Percentiles rank a stretch among this genome's conserved stretches.
phyloP scores from a whole-genome alignment of 2,329 filamentous ascomycete species.

The Knufia petricola region DNA sequence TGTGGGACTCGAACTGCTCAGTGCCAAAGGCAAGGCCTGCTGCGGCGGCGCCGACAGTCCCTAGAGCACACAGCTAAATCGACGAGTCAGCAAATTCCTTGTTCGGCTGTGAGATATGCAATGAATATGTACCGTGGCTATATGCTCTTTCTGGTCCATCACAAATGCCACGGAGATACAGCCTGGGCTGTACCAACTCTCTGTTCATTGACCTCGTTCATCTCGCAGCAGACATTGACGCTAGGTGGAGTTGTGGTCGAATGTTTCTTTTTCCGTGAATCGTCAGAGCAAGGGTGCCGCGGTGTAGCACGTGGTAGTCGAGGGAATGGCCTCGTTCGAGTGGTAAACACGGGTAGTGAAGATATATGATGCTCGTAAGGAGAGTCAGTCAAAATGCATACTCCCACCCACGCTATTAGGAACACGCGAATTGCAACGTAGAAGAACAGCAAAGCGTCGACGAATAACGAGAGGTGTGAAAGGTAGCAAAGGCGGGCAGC shows the following conservation, averaged over 20 bases:
- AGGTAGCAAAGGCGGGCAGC: neutral
- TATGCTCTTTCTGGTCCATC: conserved; percentile 11
- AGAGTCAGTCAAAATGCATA: conserved; percentile 4
- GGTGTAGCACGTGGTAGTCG: neutral
- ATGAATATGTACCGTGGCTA: conserved; percentile 8
- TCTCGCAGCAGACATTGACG: conserved; percentile 6
- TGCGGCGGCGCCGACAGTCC: conserved; percentile 52
- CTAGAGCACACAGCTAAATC: conserved; percentile 51
- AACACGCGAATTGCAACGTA: conserved; percentile 5
- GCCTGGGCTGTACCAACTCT: conserved; percentile 8
- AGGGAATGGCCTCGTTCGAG: neutral
- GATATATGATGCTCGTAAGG: conserved; percentile 1
- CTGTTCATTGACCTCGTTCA: conserved; percentile 10
- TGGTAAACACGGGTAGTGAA: conserved; percentile 5
- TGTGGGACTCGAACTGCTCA: conserved; percentile 28
- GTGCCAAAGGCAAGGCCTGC: conserved; percentile 50
- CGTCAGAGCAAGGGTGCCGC: neutral
- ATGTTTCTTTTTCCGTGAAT: neutral
- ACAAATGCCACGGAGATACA: conserved; percentile 9
- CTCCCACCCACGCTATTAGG: neutral
- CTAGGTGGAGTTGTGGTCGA: neutral
- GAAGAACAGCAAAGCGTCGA: conserved; percentile 6
- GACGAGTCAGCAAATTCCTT: conserved; percentile 2
- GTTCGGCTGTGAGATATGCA: neutral
- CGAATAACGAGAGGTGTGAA: conserved; percentile 1